A percentile compares a stretch with the other conserved stretches of the same genome.
Evolutionary conservation across 768 basidiomycete species (phyloP).

Genomic region (Leccinum aurantiacum): DNA sequence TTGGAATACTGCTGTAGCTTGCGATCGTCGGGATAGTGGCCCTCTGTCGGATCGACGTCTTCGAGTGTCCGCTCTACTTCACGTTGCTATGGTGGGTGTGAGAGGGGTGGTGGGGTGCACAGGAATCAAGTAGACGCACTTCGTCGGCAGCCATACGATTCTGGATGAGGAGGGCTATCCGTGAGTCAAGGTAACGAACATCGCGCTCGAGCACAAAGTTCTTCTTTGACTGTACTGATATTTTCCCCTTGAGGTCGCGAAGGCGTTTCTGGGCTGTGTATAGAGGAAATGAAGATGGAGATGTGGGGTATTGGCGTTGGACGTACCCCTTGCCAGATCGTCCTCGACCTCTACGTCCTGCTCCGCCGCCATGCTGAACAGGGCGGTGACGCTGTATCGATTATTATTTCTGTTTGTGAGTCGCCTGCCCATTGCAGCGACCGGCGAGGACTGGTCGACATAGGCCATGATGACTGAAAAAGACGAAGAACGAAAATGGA

Average conservation of each 20-base stretch:
- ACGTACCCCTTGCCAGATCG: conserved; percentile 88
- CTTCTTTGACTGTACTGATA: conserved; percentile 99
- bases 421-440: conserved; percentile 66
- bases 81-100: conserved; percentile 62
- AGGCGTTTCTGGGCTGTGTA: conserved; percentile 92
- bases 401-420: conserved; percentile 93
- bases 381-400: conserved; percentile 91
- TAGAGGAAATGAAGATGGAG: not conserved
- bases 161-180: conserved; percentile 96
- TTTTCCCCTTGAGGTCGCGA: conserved; percentile 92
- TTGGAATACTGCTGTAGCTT: conserved; percentile 96
- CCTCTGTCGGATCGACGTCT: conserved; percentile 91
- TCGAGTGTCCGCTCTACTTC: conserved; percentile 95
- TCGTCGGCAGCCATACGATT: conserved; percentile 98
- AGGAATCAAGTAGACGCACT: conserved; percentile 43
- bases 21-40: conserved; percentile 91
- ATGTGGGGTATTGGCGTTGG: not conserved
- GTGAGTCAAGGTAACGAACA: conserved; percentile 95
- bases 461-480: conserved; percentile 50
- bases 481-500: not conserved
- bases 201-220: conserved; percentile 99
- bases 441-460: conserved; percentile 57
- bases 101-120: conserved; percentile 1
- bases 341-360: conserved; percentile 98
- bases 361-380: conserved; percentile 98